These are phyloP conservation scores for Pichia sp. DNA, from an alignment of 1,139 yeast genomes.

Conservation along the genomic window DNA sequence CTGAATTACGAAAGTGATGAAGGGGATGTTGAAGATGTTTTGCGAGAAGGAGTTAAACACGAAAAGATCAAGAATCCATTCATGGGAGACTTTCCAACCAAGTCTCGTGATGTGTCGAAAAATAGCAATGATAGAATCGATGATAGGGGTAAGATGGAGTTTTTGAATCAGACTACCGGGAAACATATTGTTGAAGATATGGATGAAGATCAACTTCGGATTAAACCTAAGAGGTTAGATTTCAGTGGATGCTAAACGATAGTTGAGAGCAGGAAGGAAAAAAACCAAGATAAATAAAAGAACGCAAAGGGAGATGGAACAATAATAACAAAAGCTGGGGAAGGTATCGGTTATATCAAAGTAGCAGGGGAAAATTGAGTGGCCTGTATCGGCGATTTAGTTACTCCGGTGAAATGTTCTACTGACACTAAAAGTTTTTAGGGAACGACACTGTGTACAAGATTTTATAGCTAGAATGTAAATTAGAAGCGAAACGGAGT, in stretches of 20 bases:
- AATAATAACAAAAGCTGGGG: no score
- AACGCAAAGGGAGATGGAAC: no score
- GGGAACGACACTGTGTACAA: no score
- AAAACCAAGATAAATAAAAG: no score
- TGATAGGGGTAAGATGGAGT: constrained; percentile 18
- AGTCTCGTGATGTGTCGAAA: background rate
- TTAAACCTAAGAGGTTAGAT: constrained; percentile 26
- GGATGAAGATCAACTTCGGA: constrained; percentile 24
- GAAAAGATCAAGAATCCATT: constrained; percentile 28
- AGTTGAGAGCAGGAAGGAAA: background rate
- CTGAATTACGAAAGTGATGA: background rate
- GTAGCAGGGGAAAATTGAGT: no score
- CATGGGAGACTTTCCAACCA: constrained; percentile 7
- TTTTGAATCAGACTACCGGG: constrained; percentile 26
- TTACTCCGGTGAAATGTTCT: no score
- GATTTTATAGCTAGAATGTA: no score
- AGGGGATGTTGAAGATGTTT: background rate
- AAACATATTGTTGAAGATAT: constrained; percentile 17
- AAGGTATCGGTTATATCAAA: no score
- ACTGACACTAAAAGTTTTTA: no score
- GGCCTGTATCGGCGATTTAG: no score
- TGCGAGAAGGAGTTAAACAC: constrained; percentile 14
- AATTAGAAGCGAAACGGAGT: no score
- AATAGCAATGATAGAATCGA: background rate
- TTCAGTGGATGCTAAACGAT: constrained; percentile 7